Conservation (phyloP, 2,329 filamentous ascomycete species). For the Fusarium sp. region DNA sequence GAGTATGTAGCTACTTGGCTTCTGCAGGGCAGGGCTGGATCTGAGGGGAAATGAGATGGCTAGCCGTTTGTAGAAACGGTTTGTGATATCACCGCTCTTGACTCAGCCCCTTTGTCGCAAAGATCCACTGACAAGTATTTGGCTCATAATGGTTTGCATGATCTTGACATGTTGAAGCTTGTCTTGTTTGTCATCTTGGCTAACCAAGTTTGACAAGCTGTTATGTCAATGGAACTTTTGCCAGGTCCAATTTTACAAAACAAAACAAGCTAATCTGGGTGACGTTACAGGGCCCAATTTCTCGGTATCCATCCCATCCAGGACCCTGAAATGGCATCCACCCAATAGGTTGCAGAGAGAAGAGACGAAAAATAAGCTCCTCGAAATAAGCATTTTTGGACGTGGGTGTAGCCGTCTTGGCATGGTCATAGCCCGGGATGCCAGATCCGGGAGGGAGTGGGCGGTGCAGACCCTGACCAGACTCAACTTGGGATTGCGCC, state of each 20-base stretch:
- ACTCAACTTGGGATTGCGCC: background rate
- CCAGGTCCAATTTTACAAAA: background rate
- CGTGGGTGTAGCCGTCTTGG: constrained; percentile 41
- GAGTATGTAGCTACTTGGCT: constrained; percentile 30
- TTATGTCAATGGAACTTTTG: constrained; percentile 32
- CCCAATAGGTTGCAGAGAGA: background rate
- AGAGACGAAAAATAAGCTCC: constrained; percentile 21
- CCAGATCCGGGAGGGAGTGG: constrained; percentile 29
- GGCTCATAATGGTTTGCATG: constrained; percentile 28
- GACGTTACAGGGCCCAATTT: background rate
- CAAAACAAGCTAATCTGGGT: background rate
- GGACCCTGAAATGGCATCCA: background rate
- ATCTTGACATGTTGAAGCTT: constrained; percentile 10
- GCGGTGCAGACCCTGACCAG: constrained; percentile 25
- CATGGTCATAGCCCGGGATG: constrained; percentile 24
- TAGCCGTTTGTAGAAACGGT: constrained; percentile 17
- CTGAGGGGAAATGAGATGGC: constrained; percentile 27
- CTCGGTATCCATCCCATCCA: background rate
- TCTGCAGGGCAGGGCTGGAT: constrained; percentile 13
- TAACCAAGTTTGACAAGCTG: constrained; percentile 27
- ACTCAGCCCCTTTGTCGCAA: constrained; percentile 18
- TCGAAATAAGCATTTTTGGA: constrained; percentile 29
- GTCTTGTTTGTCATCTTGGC: constrained; percentile 1
- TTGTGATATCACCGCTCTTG: constrained; percentile 23
- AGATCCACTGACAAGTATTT: constrained; percentile 17